A percentile compares a stretch with the other conserved stretches of the same genome.
Conservation (phyloP, 2,329 filamentous ascomycete genomes). For the Colletotrichum incanum region DNA sequence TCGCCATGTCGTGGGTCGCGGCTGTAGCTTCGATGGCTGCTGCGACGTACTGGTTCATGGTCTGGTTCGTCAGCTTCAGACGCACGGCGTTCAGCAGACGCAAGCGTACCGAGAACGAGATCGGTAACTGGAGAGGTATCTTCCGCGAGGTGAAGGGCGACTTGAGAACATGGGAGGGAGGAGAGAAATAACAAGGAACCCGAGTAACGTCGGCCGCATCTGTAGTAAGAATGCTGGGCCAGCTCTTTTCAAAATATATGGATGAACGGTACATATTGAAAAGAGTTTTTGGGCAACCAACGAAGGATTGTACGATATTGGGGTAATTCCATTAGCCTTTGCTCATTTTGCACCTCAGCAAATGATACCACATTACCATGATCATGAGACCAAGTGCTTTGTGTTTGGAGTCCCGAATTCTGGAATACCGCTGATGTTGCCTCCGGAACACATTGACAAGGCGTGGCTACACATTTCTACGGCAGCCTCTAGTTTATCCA, state of each 20-base stretch:
- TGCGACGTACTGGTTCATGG: constrained; percentile 44
- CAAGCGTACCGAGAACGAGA: constrained; percentile 41
- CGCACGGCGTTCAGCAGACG: constrained; percentile 45
- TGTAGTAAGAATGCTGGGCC: neutral
- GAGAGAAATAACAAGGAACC: constrained; percentile 14
- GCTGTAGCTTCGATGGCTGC: constrained; percentile 38
- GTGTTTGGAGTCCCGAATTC: neutral
- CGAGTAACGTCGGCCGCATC: neutral
- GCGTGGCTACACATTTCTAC: neutral
- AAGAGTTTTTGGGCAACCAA: neutral
- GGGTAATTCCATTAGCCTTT: neutral
- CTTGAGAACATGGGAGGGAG: constrained; percentile 39
- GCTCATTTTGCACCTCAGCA: neutral
- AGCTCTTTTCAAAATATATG: neutral
- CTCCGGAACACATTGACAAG: too few relatives aligned
- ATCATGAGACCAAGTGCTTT: too few relatives aligned
- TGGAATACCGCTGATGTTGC: too few relatives aligned
- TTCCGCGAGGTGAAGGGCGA: constrained; percentile 45
- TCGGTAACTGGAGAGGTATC: constrained; percentile 47
- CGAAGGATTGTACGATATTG: neutral
- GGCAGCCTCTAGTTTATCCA: neutral
- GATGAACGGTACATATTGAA: constrained; percentile 12
- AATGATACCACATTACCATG: neutral
- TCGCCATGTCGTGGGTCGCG: constrained; percentile 45
- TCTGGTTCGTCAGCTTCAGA: constrained; percentile 48